Conservation (phyloP, 768 basidiomycete genomes). For the Leccinum uliginosum region DNA sequence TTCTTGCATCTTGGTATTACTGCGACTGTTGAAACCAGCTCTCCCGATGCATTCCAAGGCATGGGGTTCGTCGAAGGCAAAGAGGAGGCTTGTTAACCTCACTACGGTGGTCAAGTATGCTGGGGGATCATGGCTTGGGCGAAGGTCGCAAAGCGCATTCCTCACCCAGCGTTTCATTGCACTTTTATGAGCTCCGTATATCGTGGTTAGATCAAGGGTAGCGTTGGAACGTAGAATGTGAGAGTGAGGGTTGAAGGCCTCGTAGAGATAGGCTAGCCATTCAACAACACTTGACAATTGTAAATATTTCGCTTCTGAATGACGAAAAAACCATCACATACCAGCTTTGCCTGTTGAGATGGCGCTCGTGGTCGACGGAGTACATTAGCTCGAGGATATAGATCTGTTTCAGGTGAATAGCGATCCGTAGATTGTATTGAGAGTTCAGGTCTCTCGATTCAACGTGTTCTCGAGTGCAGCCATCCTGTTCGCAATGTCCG, state of each 20-base stretch:
- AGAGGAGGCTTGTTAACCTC: conserved; percentile 34
- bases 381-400: conserved; percentile 37
- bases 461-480: conserved; percentile 39
- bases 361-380: conserved; percentile 6
- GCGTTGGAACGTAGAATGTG: conserved; percentile 41
- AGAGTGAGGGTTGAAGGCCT: conserved; percentile 45
- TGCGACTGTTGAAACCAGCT: conserved; percentile 23
- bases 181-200: conserved; percentile 37
- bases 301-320: background rate
- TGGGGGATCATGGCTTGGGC: background rate
- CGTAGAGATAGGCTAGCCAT: conserved; percentile 43
- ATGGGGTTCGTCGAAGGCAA: conserved; percentile 34
- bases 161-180: conserved; percentile 45
- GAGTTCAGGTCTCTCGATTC: conserved; percentile 20
- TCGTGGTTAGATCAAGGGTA: conserved; percentile 30
- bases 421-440: conserved; percentile 40
- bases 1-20: background rate
- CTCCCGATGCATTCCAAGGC: conserved; percentile 34
- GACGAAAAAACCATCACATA: background rate
- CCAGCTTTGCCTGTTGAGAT: background rate
- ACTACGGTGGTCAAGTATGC: conserved; percentile 38
- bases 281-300: conserved; percentile 1
- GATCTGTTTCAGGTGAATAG: conserved; percentile 47
- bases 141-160: conserved; percentile 39
- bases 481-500: conserved; percentile 28